Base-by-base conservation (phyloP, 768 basidiomycete genomes). In the Ephemerocybe angulata region DNA sequence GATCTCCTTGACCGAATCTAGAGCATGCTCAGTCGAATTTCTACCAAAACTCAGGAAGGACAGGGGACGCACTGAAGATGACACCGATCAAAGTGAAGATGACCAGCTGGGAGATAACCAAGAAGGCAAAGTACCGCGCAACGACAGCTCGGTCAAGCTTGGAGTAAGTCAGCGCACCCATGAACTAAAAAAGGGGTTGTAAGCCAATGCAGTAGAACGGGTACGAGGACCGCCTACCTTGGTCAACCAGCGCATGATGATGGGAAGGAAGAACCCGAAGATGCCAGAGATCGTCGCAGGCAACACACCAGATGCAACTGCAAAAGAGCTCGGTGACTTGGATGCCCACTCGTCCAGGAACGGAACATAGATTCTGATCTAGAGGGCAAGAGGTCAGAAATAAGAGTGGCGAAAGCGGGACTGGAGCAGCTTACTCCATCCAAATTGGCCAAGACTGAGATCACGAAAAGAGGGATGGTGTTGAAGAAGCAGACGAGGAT, bases 81-180 rank as follows among this genome's bases (percentile, higher is more conserved):
- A 95, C 94, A 61, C 92, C 90, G 57, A 98, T 86, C 55, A 96
- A 70, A 15, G 92, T 96, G 77, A 98, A 99, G 71, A 98, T 85
- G 58, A 99, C 77, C 63, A 99, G 73, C 67, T 98, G 94, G 49
- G 89, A 91, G 70, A 97, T 87, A 55, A 98, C 85, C 70, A 98
- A 77, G 80, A 99, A 98, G 1, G 89, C 78, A 65, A 87, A 98
- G 72, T 98, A 98, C 47, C 93, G 85, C 19, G 92, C 92, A 35
- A 95, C 80, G 56, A 98, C 95, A 33, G 88, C 86, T 30, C 97
- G 88, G 63, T 98, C 95, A 50, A 94, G 80, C 48, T 83, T 82
- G 4, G 90, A 90, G 52, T 87, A 80, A 7, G 87, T 92, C 52
- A 84, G 67, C 40, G 83, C 78, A 25, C 80, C 78, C 78, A 78